Evolutionary conservation across 306 rosid species (phyloP), one percentile per base, ranked within the genome.

Genomic region (Cucurbita maxima): DNA sequence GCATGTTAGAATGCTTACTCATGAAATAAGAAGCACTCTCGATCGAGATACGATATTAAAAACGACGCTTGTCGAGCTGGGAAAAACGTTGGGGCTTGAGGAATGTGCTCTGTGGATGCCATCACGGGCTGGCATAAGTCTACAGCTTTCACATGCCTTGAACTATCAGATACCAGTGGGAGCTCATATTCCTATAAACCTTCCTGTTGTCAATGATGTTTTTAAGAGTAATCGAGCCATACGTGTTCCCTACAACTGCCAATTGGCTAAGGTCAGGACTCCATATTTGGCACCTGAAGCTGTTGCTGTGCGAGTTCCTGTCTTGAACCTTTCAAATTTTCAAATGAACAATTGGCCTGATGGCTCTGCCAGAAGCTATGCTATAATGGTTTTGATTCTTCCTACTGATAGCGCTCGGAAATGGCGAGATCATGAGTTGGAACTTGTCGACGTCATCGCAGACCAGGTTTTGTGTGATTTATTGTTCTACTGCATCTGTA

Each of bases 71-170:
- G 90, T 93, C 69, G 98, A 93, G 94, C 82, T 93, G 54, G 93
- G 96, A 25, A 86, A 92, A 77, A 93, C 98, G 60, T 81, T 93
- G 69, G 87, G 85, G 54, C 90, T 93, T 71, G 87, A 85, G 84
- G 97, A 93, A 74, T 93, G 98, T 76, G 96, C 92, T 3, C 59
- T 93, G n/a, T 93, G 98, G 98, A 90, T 88, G 97, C 98, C 98
- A 16, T 88, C 89, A 12, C 83, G 88, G 77, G 81, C 54, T 77
- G 98, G 96, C 13, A 18, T 81, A 73, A 81, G 84, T 84, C 83
- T 93, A 61, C 90, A 88, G 18, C 93, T 92, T 74, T 86, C 94
- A 19, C 96, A 93, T 76, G 86, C 96, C 34, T 83, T 93, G 69
- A 86, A 80, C 78, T 84, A 72, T 74, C 89, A 82, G 14, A 86